Base-by-base conservation (phyloP, 768 basidiomycete genomes). In the Agrocybe chaxingu region DNA sequence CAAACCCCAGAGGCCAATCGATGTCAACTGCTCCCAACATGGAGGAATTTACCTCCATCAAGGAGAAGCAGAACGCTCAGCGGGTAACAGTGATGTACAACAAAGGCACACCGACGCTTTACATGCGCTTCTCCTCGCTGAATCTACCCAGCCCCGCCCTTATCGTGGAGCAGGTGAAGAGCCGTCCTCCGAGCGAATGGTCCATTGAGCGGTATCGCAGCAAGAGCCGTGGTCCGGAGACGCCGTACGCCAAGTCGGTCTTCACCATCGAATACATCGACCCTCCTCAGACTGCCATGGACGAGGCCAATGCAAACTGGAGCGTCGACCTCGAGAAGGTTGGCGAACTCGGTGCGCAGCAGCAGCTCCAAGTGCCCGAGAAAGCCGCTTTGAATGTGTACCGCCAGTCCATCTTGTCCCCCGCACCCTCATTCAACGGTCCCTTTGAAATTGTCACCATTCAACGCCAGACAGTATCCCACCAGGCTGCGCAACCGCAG, bases 101-200 rank as follows among this genome's bases (percentile, higher is more conserved):
- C 38, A 59, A 63, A 19, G 79, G 74, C 31, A 70, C 79, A 1
- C 83, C 84, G 29, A 72, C 65, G 31, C 66, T 85, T 16, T 68
- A 76, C 33, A 71, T 85, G 60, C 80, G 82, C 9, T 79, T 84
- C 57, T 84, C 84, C 0, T 54, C 52, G 7, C 58, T 80, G 34
- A 74, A 75, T 41, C 53, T 79, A 13, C 79, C 78, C 12, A 66
- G 54, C 24, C 71, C 70, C 11, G 52, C 59, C 7, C 37, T 60
- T 3, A 57, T 72, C 11, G 60, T 55, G 8, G 63, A 70, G 39
- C 57, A 50, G 13, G 40, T 65, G 35, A 65, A 62, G 45, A 51
- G 60, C 34, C 61, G 63, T 10, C 62, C 65, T 4, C 53, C 47
- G n/a, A 53, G 55, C 12, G 41, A 51, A 42, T 57, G 62, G 57